Evolutionary conservation across 768 basidiomycete genomes (phyloP), one percentile per base, ranked within the genome.

Genomic region (Termitomyces sp.): DNA sequence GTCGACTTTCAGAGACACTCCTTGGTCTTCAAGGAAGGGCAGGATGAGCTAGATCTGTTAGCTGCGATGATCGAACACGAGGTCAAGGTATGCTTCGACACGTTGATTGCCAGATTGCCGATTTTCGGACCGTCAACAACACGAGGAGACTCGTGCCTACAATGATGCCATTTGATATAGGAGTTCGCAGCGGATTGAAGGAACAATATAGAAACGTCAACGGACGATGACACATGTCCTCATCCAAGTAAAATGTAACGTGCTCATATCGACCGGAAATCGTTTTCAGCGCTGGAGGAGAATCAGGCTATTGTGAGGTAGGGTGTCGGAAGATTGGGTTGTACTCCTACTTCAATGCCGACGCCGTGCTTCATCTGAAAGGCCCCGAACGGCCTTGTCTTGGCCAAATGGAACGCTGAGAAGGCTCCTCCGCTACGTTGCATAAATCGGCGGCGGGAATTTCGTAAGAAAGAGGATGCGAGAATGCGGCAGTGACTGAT

Each of bases 11-110:
- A 23, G 7, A 33, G 18, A 32, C 49, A 8, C 51, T 43, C 35
- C 26, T 50, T 54, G 41, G 50, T 55, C 20, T 50, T 54, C 20
- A 59, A 23, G 33, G 41, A 20, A 23, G 32, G n/a, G 28, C n/a
- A 12, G 13, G 16, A 50, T 28, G 28, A 48, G 50, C 38, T 9
- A 59, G 54, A 60, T 60, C 47, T 44, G 32, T 9, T 46, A 40
- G 30, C 53, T 20, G 20, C 7, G 48, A 55, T 50, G 59, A 60
- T 60, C 47, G 33, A 36, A 38, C 61, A 62, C 50, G 57, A 47
- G 57, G 53, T 47, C 5, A 32, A 41, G 23, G 61, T 46, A 41
- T 61, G 57, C 40, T 20, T 44, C 38, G n/a, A 48, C 51, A 52
- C 55, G 50, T 57, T 53, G 52, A 26, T 44, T 35, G 28, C 35